A percentile compares a stretch with the other conserved stretches of the same genome.
Conservation (phyloP, 2,329 filamentous ascomycete genomes). For the Mollisia scopiformis region DNA sequence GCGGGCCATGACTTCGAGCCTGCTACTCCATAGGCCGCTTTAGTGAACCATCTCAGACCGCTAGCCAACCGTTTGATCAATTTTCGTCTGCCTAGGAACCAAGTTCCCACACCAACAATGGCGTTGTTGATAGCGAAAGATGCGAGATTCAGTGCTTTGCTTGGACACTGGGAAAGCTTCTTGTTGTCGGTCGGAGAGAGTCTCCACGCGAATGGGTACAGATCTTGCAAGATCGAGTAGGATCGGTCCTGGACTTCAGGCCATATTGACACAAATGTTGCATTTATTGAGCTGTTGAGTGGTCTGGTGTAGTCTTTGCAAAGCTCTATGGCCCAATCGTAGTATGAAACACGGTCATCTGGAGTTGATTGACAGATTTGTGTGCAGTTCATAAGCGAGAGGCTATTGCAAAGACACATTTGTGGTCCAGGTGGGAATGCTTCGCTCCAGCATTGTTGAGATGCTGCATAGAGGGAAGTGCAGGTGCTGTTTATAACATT, state of each 20-base stretch:
- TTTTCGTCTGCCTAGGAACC: not conserved
- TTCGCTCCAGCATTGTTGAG: slow-evolving; percentile 7
- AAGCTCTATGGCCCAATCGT: not conserved
- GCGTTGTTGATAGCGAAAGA: slow-evolving; percentile 3
- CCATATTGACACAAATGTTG: not conserved
- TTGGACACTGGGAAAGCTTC: not conserved
- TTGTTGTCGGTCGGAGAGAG: not conserved
- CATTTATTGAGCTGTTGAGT: not conserved
- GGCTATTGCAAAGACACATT: not conserved
- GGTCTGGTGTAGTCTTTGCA: not conserved
- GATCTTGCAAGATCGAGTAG: not conserved
- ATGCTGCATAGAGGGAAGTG: not conserved
- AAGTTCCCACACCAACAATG: not conserved
- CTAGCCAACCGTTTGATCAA: not conserved
- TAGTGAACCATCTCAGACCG: not conserved
- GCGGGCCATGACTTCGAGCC: not conserved
- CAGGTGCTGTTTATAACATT: slow-evolving; percentile 1
- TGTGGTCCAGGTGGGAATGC: slow-evolving; percentile 8
- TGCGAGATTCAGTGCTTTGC: not conserved
- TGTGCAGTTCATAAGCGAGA: not conserved
- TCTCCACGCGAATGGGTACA: not conserved
- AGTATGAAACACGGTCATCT: not conserved
- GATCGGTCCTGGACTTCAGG: not conserved
- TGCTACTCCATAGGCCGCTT: not conserved
- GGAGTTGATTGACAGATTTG: not conserved